Percentiles rank a stretch among this genome's conserved stretches.
Conservation (phyloP, 139 green algal species). For the Volvox africanus region DNA sequence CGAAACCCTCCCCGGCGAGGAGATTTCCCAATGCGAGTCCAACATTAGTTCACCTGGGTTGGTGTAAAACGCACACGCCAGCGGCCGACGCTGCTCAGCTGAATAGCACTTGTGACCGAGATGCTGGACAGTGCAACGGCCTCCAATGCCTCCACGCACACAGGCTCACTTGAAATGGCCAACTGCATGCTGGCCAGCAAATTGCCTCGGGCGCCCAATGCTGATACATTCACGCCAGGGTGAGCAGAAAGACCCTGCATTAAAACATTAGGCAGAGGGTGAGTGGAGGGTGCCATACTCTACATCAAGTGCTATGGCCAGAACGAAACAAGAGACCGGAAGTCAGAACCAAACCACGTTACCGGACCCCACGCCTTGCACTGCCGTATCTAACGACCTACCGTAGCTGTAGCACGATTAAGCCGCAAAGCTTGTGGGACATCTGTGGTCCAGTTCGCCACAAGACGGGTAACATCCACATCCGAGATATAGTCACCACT, state of each 20-base stretch:
- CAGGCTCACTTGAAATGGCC: conserved; percentile 45
- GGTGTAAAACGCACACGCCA: conserved; percentile 28
- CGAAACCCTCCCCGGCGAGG: no score
- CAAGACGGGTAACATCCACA: conserved; percentile 54
- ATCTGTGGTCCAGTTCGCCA: conserved; percentile 24
- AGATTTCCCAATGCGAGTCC: no score
- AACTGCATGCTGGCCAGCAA: background rate
- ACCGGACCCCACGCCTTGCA: no score
- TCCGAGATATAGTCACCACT: conserved; percentile 8
- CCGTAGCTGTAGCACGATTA: background rate
- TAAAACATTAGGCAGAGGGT: background rate
- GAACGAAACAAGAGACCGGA: no score
- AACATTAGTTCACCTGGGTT: conserved; percentile 6
- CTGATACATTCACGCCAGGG: background rate
- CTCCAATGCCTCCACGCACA: conserved; percentile 51
- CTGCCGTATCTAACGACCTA: background rate
- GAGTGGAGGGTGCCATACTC: no score
- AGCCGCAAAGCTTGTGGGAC: background rate
- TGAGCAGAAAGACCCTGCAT: background rate
- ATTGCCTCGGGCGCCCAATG: background rate
- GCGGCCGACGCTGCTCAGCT: background rate
- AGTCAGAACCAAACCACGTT: no score
- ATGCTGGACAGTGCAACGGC: conserved; percentile 46
- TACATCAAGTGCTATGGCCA: no score
- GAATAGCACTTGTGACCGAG: background rate